Base-by-base conservation (phyloP, 495 filamentous ascomycete genomes). In the Amphirosellinia nigrospora region DNA sequence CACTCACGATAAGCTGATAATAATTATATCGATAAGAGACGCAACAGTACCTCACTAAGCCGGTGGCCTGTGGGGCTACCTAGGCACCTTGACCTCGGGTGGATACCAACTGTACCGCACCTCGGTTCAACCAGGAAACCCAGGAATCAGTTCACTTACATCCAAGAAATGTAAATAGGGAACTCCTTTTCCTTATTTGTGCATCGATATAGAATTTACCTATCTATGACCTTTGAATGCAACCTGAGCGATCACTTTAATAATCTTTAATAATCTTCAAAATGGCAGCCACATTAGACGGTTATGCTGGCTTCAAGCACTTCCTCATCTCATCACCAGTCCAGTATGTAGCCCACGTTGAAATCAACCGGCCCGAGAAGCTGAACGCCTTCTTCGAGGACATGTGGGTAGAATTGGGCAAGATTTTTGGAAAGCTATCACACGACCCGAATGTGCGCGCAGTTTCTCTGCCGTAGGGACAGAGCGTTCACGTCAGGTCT, bases 331-430 rank as follows among this genome's bases (percentile, higher is more conserved):
- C 86, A 26, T 90, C 90, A 66, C 93, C 94, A 0, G 72, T 79
- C 16, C 83, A 90, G 66, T 89, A 89, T 82, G 93, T 98, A 46
- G 93, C 92, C 11, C 93, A 97, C 78, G 94, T 99, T 61, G 91
- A 98, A 79, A 97, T 97, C 83, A 94, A 97, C 84, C 89, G 96
- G 9, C 89, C 95, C 1, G 80, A 89, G 62, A 98, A 97, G 82
- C 83, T 97, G 78, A 99, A 99, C 80, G 90, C 96, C 66, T 98
- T 98, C 80, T 83, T 88, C 70, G 90, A 94, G 81, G 84, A 90
- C 53, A 97, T 98, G 93, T 99, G 95, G 94, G 82, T 90, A 53
- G 93, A 97, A 82, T 80, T 98, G 65, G 84, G 87, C 64, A 73
- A 77, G 10, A 81, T 97, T 77, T 97, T 99, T 84, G 78, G 82